These are phyloP conservation scores for Nymphaea colorata DNA, from an alignment of 164 flowering plant species.

Conservation along the genomic window DNA sequence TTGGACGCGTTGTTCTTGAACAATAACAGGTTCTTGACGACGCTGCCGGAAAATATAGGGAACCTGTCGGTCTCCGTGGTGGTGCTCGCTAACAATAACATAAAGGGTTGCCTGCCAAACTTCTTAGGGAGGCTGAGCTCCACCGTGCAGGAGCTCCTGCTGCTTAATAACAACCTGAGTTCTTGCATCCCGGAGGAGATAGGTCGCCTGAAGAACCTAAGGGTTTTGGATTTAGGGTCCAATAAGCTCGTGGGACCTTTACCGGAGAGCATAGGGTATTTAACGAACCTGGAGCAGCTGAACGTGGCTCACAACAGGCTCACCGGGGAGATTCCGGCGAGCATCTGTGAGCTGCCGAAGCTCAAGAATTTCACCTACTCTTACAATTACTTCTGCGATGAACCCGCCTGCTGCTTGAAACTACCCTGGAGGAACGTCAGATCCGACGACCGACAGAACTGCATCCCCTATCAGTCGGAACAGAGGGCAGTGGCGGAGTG, in stretches of 20 bases:
- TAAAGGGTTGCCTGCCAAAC: conserved; percentile 64
- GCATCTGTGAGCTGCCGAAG: conserved; percentile 41
- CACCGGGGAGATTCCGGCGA: conserved; percentile 48
- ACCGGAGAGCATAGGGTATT: conserved; percentile 27
- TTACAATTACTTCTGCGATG: conserved; percentile 58
- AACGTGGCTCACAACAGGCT: conserved; percentile 60
- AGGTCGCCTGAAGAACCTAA: conserved; percentile 37
- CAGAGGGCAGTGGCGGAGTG: conserved; percentile 46
- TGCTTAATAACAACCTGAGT: conserved; percentile 52
- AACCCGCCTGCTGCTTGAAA: conserved; percentile 34
- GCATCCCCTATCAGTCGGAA: conserved; percentile 29
- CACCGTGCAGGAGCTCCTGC: conserved; percentile 71
- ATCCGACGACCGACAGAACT: conserved; percentile 33
- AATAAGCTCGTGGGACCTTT: conserved; percentile 48
- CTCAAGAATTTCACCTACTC: conserved; percentile 48
- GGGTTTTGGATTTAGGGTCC: conserved; percentile 76
- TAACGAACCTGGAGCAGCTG: conserved; percentile 66
- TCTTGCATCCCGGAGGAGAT: conserved; percentile 59
- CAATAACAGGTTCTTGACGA: conserved; percentile 52
- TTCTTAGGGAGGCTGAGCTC: conserved; percentile 61
- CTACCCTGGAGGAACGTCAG: conserved; percentile 1
- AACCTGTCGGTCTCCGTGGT: conserved; percentile 74
- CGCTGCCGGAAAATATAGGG: conserved; percentile 60
- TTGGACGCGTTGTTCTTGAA: conserved; percentile 70
- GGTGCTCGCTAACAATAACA: conserved; percentile 60